Base-by-base conservation (phyloP, 1,284 basidiomycete species). In the Pseudozyma flocculosa region DNA sequence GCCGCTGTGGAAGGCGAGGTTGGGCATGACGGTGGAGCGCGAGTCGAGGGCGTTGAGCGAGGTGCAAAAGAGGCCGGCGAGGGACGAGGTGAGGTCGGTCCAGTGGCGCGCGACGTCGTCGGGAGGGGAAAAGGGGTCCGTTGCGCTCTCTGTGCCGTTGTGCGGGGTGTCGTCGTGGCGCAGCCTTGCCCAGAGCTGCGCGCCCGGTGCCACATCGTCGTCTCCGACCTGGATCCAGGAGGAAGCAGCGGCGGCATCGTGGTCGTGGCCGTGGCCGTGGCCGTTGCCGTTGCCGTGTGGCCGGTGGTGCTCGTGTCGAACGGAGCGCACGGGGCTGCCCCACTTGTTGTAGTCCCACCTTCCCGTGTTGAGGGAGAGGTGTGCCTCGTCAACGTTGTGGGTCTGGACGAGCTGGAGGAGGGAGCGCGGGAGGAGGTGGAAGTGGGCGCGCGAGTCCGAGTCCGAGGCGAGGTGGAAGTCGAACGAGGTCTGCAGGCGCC, bases 51-150 rank as follows among this genome's bases (percentile, higher is more conserved):
- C 70, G 18, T 88, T 90, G 0, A 97, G 82, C 4, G 90, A 92
- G 2, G 93, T 89, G 72, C 95, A 97, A 80, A 98, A 97, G 11
- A 96, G 81, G 10, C 94, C 93, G 0, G 92, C 88, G 0, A 97
- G 82, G 1, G 90, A 87, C 68, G 94, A 92, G 13, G 91, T 87
- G 3, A 95, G 83, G 4, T 86, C 87, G 58, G 84, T 83, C 92
- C 93, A 97, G 37, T 53, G 37, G 36, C 30, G 18, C 46, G 26
- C 18, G 42, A 24, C 45, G 53, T 36, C 17, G 43, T 24, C 29
- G 17, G 21, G 18, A 17, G 47, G 32, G n/a, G 32, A 14, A 30
- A 55, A 46, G 30, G 37, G 14, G 2, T 40, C 36, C n/a, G 37
- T 19, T 4, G 18, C 70, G 87, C 86, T 82, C 83, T 17, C 78